phyloP scores from a whole-genome alignment of 495 filamentous ascomycete species.

The Tuber calosporum region DNA sequence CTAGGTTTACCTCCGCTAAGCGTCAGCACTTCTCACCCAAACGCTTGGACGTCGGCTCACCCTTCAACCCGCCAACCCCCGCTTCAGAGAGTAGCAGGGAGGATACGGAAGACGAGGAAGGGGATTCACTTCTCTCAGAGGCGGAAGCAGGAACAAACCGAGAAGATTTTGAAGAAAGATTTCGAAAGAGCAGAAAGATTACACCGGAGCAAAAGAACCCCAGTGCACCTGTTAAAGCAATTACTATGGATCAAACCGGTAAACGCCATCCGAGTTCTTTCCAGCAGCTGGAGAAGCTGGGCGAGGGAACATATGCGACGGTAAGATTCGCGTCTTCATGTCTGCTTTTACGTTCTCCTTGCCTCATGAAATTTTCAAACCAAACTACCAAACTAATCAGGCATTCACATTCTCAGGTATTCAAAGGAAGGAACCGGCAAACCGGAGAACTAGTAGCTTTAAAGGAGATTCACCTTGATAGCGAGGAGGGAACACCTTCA shows the following conservation, averaged over 20 bases:
- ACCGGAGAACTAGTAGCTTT: slow-evolving; percentile 93
- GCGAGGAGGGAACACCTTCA: slow-evolving; percentile 95
- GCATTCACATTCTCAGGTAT: slow-evolving; percentile 58
- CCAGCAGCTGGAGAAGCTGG: slow-evolving; percentile 97
- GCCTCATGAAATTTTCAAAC: neutral
- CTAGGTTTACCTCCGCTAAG: slow-evolving; percentile 40
- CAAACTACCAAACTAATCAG: neutral
- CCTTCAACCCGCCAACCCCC: slow-evolving; percentile 5
- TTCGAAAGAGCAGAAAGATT: slow-evolving; percentile 30
- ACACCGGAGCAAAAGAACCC: slow-evolving; percentile 14
- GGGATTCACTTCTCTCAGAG: slow-evolving; percentile 10
- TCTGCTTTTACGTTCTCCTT: neutral
- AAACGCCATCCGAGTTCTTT: slow-evolving; percentile 89
- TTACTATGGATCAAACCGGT: slow-evolving; percentile 62
- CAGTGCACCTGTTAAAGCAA: neutral
- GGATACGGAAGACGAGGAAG: slow-evolving; percentile 32
- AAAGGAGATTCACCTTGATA: slow-evolving; percentile 98
- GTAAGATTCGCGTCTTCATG: slow-evolving; percentile 51
- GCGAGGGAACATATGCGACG: slow-evolving; percentile 97
- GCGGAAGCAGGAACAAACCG: slow-evolving; percentile 17
- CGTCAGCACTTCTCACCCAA: slow-evolving; percentile 33
- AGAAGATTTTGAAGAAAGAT: slow-evolving; percentile 33
- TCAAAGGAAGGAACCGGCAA: slow-evolving; percentile 95
- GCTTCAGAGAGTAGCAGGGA: slow-evolving; percentile 25
- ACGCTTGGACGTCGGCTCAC: slow-evolving; percentile 14